phyloP scores from a whole-genome alignment of 805 yeast species.

The Starmera quercuum region DNA sequence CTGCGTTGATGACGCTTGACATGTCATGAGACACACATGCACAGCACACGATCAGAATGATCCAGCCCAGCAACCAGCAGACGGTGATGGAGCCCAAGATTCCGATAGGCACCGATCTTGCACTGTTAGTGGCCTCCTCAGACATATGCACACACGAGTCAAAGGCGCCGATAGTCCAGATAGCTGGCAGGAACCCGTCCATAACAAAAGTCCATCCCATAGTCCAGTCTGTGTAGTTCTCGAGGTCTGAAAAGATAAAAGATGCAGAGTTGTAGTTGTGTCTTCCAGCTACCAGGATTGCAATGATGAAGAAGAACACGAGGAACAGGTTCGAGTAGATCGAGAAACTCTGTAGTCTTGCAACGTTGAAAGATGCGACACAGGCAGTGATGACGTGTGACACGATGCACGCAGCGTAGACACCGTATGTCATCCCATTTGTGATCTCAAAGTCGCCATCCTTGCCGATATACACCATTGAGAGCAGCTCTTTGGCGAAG shows the following conservation, averaged over 20 bases:
- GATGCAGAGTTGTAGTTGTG: slow-evolving; percentile 35
- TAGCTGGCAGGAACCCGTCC: slow-evolving; percentile 52
- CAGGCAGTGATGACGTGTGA: slow-evolving; percentile 47
- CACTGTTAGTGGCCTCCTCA: slow-evolving; percentile 58
- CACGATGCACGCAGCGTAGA: slow-evolving; percentile 53
- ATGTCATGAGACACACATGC: slow-evolving; percentile 45
- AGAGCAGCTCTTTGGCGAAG: slow-evolving; percentile 49
- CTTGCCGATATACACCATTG: slow-evolving; percentile 46
- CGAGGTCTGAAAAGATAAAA: slow-evolving; percentile 47
- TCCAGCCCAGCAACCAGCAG: slow-evolving; percentile 50
- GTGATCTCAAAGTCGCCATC: slow-evolving; percentile 53
- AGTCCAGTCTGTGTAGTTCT: slow-evolving; percentile 48
- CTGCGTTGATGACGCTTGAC: slow-evolving; percentile 29
- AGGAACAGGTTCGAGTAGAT: slow-evolving; percentile 46
- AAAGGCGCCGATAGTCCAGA: slow-evolving; percentile 70
- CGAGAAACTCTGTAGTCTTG: slow-evolving; percentile 53
- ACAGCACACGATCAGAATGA: slow-evolving; percentile 41
- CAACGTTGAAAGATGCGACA: slow-evolving; percentile 46
- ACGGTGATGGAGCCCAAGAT: slow-evolving; percentile 45
- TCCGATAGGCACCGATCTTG: slow-evolving; percentile 48
- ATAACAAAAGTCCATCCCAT: slow-evolving; percentile 49
- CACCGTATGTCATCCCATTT: slow-evolving; percentile 49
- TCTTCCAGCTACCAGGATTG: slow-evolving; percentile 52
- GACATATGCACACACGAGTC: slow-evolving; percentile 65
- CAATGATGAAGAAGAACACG: slow-evolving; percentile 49